Evolutionary conservation across 371 early-diverging fungal genomes (phyloP), one percentile per base, ranked within the genome.

Genomic region (Coemansia sp.): DNA sequence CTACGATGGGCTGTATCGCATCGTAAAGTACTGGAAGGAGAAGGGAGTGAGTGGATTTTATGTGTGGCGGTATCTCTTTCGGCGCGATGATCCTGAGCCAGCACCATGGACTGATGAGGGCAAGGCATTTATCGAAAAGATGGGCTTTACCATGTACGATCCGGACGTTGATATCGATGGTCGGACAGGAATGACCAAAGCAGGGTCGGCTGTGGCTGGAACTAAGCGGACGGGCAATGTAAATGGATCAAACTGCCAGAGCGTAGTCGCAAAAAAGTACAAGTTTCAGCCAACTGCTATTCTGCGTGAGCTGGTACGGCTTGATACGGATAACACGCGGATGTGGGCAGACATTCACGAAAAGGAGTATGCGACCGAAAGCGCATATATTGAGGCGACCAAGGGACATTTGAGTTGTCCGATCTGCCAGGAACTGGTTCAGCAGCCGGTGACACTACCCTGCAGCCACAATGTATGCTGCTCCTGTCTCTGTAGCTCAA

Each of bases 1-100:
- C 14, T 89, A 89, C 67, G 89, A 90, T 69, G 90, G 89, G 0
- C 21, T 88, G 11, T 89, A 90, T 70, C 88, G 88, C 37, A 40
- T 90, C 5, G 87, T 85, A 5, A 79, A 78, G 60, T 89, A 89
- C 70, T 89, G 87, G 87, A 83, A 82, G 8, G 79, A 87, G 47
- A 72, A 56, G 70, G 84, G 88, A 28, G 67, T 69, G 37, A 62
- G 51, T 21, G 68, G 66, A 9, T 64, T 71, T 62, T 51, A 68
- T 28, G 80, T 86, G 5, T 85, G 85, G 86, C 80, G 87, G 48
- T 90, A 80, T 55, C 57, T 79, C 16, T 84, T 90, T 66, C 75
- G 85, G 33, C 82, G 90, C 53, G 89, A 89, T 52, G 90, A 89
- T 65, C 67, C 70, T 0, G 87, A 86, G 47, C 84, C 86, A 1